A percentile compares a stretch with the other conserved stretches of the same genome.
Conservation (phyloP, 495 filamentous ascomycete species). For the Penicillium lividum region DNA sequence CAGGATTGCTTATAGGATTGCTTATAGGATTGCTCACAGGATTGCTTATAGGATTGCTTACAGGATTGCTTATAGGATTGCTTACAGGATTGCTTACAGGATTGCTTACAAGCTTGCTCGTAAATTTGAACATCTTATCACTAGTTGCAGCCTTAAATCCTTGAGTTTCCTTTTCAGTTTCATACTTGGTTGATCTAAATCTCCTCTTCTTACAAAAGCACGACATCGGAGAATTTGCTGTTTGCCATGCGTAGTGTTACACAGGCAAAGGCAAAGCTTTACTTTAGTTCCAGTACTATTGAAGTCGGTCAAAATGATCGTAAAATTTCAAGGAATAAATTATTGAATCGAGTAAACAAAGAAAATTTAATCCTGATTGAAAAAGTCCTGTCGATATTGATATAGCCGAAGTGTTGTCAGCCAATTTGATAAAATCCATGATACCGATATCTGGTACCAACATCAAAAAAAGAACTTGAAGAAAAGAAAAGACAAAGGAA, state of each 20-base stretch:
- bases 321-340: too few relatives aligned
- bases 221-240: neutral
- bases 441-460: neutral
- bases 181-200: too few relatives aligned
- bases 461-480: neutral
- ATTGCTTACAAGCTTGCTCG: too few relatives aligned
- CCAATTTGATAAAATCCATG: constrained; percentile 12
- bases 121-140: too few relatives aligned
- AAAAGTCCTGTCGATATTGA: constrained; percentile 16
- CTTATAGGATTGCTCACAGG: too few relatives aligned
- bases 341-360: neutral
- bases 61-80: too few relatives aligned
- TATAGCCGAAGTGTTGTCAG: constrained; percentile 12
- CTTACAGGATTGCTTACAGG: too few relatives aligned
- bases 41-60: too few relatives aligned
- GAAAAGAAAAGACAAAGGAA: neutral
- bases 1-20: too few relatives aligned
- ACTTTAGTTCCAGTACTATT: neutral
- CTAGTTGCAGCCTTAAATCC: too few relatives aligned
- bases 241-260: neutral
- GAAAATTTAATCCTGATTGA: neutral
- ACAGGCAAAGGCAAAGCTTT: neutral
- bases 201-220: neutral
- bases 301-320: neutral
- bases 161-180: too few relatives aligned